Base-by-base conservation (phyloP, 495 filamentous ascomycete genomes). In the Penicillium robsamsonii region DNA sequence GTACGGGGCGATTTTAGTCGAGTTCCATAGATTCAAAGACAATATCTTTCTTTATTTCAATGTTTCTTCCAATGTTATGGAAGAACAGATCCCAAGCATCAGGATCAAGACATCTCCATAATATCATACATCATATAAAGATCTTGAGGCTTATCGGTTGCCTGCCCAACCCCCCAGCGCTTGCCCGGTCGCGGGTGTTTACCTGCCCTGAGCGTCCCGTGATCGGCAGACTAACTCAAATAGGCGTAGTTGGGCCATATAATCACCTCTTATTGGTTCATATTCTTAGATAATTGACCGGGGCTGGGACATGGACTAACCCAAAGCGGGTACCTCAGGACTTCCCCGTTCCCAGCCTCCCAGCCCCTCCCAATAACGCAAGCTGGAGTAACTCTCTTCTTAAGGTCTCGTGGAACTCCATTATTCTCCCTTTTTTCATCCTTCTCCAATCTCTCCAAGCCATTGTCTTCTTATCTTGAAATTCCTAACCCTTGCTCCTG, bases 311-410 rank as follows among this genome's bases (percentile, higher is more conserved):
- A 58, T 45, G 58, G 50, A 35, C 52, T 54, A 54, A 57, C 35
- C 46, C 30, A 15, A 42, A 57, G 59, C 65, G 58, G 65, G 57
- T 63, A 55, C 59, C 60, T 57, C 58, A 53, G 40, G 49, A 62
- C 60, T 62, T 50, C 27, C 59, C 65, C 53, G 58, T 68, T 68
- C 70, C 73, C 73, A 77, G 73, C 74, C 73, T 72, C 72, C 71
- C 70, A 68, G 66, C 65, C 70, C 67, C 65, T 70, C 48, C 48
- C 60, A 49, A 45, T 48, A 50, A 58, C 53, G 52, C 51, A n/a
- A 43, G 50, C 50, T 53, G 35, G 49, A 51, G 51, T 53, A 53
- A 54, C 52, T 27, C 30, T 56, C 54, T 57, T 43, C 65, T 67
- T 68, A 64, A 58, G 63, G 61, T 60, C 60, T 63, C 45, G 50